These are phyloP conservation scores for Phialocephala subalpina DNA, from an alignment of 2,329 filamentous ascomycete genomes.

Conservation along the genomic window DNA sequence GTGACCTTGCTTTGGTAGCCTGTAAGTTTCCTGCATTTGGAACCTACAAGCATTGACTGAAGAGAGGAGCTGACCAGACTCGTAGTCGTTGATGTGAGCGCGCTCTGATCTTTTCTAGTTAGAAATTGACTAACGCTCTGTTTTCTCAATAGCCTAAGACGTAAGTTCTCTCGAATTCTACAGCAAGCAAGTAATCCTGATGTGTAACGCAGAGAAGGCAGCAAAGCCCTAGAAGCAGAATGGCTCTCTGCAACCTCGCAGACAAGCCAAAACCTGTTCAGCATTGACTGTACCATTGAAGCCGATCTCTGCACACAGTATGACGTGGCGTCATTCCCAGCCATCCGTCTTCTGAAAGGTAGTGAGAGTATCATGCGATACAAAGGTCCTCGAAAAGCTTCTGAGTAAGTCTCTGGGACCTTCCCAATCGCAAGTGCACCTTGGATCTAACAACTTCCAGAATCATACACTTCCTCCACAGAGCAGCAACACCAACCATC, in stretches of 20 bases:
- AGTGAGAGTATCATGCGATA: conserved; percentile 49
- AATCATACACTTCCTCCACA: conserved; percentile 43
- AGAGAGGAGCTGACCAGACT: background rate
- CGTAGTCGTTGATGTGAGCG: conserved; percentile 30
- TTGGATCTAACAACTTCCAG: conserved; percentile 28
- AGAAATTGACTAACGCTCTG: no score
- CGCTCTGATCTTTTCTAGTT: background rate
- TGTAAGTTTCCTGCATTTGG: conserved; percentile 23
- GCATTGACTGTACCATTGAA: conserved; percentile 51
- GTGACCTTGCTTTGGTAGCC: conserved; percentile 28
- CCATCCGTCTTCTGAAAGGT: conserved; percentile 53
- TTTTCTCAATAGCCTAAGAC: conserved; percentile 35
- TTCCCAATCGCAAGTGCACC: no score
- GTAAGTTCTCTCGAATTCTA: conserved; percentile 21
- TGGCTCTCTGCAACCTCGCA: conserved; percentile 33
- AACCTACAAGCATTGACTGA: background rate
- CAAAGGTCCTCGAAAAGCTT: conserved; percentile 51
- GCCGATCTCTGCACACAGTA: conserved; percentile 50
- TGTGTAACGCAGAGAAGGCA: conserved; percentile 22
- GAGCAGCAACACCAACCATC: conserved; percentile 41
- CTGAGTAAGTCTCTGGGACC: conserved; percentile 47
- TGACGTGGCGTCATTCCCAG: conserved; percentile 54
- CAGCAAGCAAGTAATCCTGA: background rate
- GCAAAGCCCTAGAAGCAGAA: conserved; percentile 33
- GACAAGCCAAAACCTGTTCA: conserved; percentile 40